Evolutionary conservation across 139 green algal genomes (phyloP), one percentile per base, ranked within the genome.

Genomic region (Chlorella sorokiniana): DNA sequence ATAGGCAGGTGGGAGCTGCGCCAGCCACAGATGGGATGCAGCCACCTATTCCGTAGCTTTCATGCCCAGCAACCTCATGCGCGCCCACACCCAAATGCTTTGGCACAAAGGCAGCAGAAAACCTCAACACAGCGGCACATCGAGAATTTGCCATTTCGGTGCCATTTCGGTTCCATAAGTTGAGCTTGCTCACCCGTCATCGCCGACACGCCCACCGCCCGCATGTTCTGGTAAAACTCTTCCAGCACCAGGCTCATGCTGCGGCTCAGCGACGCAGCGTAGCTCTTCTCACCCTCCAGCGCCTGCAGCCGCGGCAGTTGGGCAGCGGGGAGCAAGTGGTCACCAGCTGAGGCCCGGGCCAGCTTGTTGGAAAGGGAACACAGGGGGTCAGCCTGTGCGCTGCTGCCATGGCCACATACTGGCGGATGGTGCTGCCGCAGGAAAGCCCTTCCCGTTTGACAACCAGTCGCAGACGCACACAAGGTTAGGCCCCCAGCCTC

Each of bases 171-270:
- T n/a, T n/a, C n/a, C n/a, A 14, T 33, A 31, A 4, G 44, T 10
- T 11, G n/a, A 4, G 42, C 48, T 37, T 7, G 6, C 67, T 72
- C 75, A 6, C 96, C 96, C 20, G 95, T 98, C 6, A 98, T 51
- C 9, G 96, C 94, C 2, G 90, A 96, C 69, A 99, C 94, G 1
- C 95, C 95, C 38, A 97, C 96, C 29, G 52, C 76, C 6, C 78
- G 71, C 82, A 99, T 81, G 82, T 93, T 93, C 22, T 81, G 62
- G 81, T 99, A 99, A 79, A 99, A 99, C 85, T 97, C 91, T 35
- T 99, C 95, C 56, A 99, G 86, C 64, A 98, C 96, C 68, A 98
- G 87, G 7, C 85, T 87, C 35, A 98, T 84, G 42, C 88, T 93
- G 48, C 94, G 86, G 41, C 75, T 92, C 9, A 98, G 89, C 16